Percentiles rank a stretch among this genome's conserved stretches.
phyloP scores from a whole-genome alignment of 768 basidiomycete species.

The Dioszegia hungarica region DNA sequence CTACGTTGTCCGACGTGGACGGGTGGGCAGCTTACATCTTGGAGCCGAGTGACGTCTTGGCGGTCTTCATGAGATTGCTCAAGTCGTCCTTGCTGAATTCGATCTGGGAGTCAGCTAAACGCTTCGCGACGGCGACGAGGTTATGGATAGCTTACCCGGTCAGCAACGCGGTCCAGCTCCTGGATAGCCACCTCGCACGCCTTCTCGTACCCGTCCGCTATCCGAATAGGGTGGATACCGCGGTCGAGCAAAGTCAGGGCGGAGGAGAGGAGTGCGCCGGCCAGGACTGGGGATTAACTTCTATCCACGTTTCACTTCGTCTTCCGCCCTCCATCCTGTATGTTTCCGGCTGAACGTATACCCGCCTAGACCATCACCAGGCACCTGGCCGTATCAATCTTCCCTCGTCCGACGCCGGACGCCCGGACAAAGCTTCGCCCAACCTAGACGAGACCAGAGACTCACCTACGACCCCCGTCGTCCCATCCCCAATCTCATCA shows the following conservation, averaged over 20 bases:
- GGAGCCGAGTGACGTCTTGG: conserved; percentile 92
- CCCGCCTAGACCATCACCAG: too few relatives aligned
- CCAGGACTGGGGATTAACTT: conserved; percentile 62
- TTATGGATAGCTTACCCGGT: conserved; percentile 52
- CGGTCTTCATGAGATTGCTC: conserved; percentile 82
- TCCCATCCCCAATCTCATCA: conserved; percentile 99
- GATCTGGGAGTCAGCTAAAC: conserved; percentile 51
- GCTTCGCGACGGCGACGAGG: not conserved
- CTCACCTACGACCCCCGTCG: conserved; percentile 96
- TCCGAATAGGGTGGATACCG: conserved; percentile 98
- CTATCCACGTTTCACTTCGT: not conserved
- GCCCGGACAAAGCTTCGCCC: too few relatives aligned
- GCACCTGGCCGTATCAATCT: too few relatives aligned
- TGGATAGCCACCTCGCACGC: conserved; percentile 86
- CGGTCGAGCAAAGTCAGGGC: conserved; percentile 94
- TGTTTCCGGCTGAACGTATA: too few relatives aligned
- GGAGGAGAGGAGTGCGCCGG: conserved; percentile 93
- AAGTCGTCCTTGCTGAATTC: conserved; percentile 77
- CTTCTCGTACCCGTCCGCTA: conserved; percentile 96
- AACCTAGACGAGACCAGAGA: too few relatives aligned
- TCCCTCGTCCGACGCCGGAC: too few relatives aligned
- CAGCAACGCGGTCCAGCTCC: conserved; percentile 84
- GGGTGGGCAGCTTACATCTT: conserved; percentile 71
- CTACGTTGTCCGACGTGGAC: not conserved
- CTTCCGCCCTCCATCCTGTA: not conserved